These are phyloP conservation scores for Sphagnum contortum DNA, from an alignment of 225 moss, liverwort and hornwort genomes.

Conservation along the genomic window DNA sequence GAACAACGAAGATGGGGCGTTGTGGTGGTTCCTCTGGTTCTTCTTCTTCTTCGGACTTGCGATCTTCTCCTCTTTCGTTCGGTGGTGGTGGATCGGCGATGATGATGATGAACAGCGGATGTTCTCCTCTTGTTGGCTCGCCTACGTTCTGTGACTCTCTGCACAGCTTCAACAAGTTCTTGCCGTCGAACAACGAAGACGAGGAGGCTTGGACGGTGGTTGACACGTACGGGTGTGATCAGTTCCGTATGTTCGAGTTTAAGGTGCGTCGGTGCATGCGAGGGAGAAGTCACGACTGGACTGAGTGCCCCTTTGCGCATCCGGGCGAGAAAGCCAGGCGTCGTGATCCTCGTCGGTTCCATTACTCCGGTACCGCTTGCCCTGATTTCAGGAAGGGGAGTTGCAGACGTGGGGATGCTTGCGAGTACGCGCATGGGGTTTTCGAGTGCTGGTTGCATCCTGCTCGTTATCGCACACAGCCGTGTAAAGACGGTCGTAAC, in stretches of 20 bases:
- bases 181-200: conserved; percentile 91
- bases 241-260: conserved; percentile 99
- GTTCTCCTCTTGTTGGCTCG: conserved; percentile 39
- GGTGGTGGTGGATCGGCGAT: conserved; percentile 31
- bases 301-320: conserved; percentile 96
- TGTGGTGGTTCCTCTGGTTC: conserved; percentile 6
- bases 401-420: conserved; percentile 87
- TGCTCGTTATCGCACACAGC: conserved; percentile 91
- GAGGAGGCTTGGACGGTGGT: conserved; percentile 90
- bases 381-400: conserved; percentile 99
- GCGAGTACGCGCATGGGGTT: conserved; percentile 96
- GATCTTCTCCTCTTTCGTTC: neutral
- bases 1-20: conserved; percentile 31
- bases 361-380: conserved; percentile 94
- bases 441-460: conserved; percentile 99
- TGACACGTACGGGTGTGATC: conserved; percentile 95
- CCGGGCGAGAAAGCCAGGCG: conserved; percentile 96
- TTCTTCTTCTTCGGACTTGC: too few species aligned
- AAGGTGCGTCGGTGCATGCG: conserved; percentile 99
- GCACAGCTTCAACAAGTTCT: conserved; percentile 58
- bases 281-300: conserved; percentile 98
- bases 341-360: conserved; percentile 95
- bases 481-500: conserved; percentile 94
- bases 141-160: conserved; percentile 71
- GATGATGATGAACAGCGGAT: conserved; percentile 6